Conservation (phyloP, 345 rosid genomes). For the Pugionium dolabratum region DNA sequence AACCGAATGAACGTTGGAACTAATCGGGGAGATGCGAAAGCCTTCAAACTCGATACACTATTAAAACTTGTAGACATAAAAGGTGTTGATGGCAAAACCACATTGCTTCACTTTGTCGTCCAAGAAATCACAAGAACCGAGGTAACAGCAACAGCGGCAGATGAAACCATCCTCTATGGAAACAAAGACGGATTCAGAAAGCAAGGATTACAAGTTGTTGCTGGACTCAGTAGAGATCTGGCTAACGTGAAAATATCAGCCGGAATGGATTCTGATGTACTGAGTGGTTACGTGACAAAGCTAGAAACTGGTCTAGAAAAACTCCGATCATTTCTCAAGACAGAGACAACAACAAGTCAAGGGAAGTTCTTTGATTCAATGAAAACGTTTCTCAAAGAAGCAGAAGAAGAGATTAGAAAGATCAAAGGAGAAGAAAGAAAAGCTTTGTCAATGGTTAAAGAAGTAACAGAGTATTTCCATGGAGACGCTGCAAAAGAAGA, state of each 20-base stretch:
- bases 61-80: constrained; percentile 94
- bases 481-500: constrained; percentile 87
- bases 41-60: constrained; percentile 98
- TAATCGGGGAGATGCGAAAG: constrained; percentile 92
- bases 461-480: constrained; percentile 90
- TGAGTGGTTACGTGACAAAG: constrained; percentile 79
- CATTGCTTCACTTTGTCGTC: constrained; percentile 95
- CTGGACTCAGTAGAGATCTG: constrained; percentile 87
- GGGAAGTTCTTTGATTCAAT: constrained; percentile 76
- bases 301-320: constrained; percentile 85
- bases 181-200: constrained; percentile 73
- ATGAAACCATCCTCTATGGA: constrained; percentile 46
- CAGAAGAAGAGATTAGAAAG: constrained; percentile 75
- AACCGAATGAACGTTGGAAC: constrained; percentile 98
- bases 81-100: constrained; percentile 95
- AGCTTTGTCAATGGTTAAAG: constrained; percentile 76
- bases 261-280: constrained; percentile 93
- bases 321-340: constrained; percentile 62
- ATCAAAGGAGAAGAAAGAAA: constrained; percentile 74
- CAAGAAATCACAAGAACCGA: constrained; percentile 94
- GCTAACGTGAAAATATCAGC: constrained; percentile 86
- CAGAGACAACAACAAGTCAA: constrained; percentile 50
- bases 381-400: constrained; percentile 67
- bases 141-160: constrained; percentile 37
- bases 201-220: constrained; percentile 87